Base-by-base conservation (phyloP, 139 green algal genomes). In the Tetraselmis chui region DNA sequence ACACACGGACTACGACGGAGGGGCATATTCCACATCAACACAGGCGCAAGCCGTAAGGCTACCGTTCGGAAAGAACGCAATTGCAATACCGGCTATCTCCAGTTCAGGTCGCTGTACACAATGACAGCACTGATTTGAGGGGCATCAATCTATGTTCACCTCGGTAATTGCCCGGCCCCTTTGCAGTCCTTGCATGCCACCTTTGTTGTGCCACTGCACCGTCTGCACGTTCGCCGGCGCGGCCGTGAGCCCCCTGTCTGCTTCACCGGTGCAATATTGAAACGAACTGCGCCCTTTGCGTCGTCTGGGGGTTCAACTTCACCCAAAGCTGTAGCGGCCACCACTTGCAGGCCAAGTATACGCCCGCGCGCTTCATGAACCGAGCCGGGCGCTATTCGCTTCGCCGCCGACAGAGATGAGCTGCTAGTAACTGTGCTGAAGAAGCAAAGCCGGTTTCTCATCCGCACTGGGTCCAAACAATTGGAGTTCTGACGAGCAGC, bases 11-110 rank as follows among this genome's bases (percentile, higher is more conserved):
- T n/a, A n/a, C n/a, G n/a, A n/a, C n/a, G n/a, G n/a, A n/a, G n/a
- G n/a, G n/a, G n/a, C n/a, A n/a, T n/a, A n/a, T n/a, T n/a, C n/a
- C n/a, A n/a, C n/a, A n/a, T n/a, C n/a, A n/a, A n/a, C n/a, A n/a
- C n/a, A n/a, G n/a, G n/a, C 74, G 27, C n/a, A 31, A 30, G 27
- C 23, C 2, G 18, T 29, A 28, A 29, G n/a, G 80, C 80, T 18
- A 23, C 5, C 80, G 83, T 76, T 45, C 76, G 32, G 80, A 85
- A 58, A 87, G 85, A 30, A 76, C 85, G 26, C 81, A n/a, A n/a
- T n/a, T n/a, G n/a, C n/a, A n/a, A n/a, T 87, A 28, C 76, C 83
- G 28, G 85, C 85, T 76, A 76, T 81, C 28, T 45, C 26, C 23
- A 27, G 31, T 75, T 75, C 24, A 75, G 11, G 45, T 83, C 11